Evolutionary conservation across 768 basidiomycete genomes (phyloP), one percentile per base, ranked within the genome.

Genomic region (Termitomyces sp.): DNA sequence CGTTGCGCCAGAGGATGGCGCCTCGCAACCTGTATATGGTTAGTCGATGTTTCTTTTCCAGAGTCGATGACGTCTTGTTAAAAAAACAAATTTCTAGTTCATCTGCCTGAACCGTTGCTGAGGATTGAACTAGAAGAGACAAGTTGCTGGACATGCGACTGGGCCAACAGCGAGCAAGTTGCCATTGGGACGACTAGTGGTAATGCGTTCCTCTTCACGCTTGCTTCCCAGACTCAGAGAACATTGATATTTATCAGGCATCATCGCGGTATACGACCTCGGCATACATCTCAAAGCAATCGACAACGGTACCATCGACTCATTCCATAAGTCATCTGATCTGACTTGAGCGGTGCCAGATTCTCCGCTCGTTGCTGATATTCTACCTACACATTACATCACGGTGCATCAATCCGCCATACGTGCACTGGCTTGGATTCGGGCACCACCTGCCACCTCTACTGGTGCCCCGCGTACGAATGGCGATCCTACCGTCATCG

Each of bases 151-250:
- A 81, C 84, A 16, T 77, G 97, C 55, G 94, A 97, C 64, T 98
- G 95, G 95, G 90, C 86, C 0, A 93, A 92, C 62, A 91, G 92
- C 62, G 87, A 89, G 58, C 66, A 86, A 12, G 71, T 99, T 7
- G 93, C 92, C 0, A 83, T 89, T 13, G 95, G 95, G 0, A 87
- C 87, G 30, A 87, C 91, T 2, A 90, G 92, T 63, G 95, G 96
- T 93, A 56, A 53, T 14, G 16, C 33, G 12, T 41, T 56, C 30
- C 4, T 23, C 20, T 13, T n/a, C 10, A 43, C 4, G 41, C 9
- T 43, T 26, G 13, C 7, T 36, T 14, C 3, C 86, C 10, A 92
- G 91, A 85, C 85, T 44, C 84, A 88, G 4, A 86, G 13, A 30
- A 7, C 14, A 20, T 20, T 91, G 89, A 56, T 30, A 9, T 0